Evolutionary conservation across 495 filamentous ascomycete species (phyloP), one percentile per base, ranked within the genome.

Genomic region (Pyronema omphalodes): DNA sequence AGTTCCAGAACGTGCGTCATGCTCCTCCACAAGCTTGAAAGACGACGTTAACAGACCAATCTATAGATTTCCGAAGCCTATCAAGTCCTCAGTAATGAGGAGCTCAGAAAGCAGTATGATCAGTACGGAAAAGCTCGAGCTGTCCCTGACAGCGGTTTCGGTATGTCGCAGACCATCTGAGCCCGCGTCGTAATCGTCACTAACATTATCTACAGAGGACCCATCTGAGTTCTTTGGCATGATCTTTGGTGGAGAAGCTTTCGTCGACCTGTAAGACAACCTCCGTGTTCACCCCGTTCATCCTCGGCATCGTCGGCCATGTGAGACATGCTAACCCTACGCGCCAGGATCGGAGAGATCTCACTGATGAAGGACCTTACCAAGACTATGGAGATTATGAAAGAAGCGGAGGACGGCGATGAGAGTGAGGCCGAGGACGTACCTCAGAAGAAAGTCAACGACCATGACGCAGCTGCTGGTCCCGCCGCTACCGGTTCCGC

Each of bases 181-280:
- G 23, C 23, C 23, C 23, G 23, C 23, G 23, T 29, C 23, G 23
- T 29, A 29, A 29, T 29, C 23, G 23, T 29, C 23, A 5, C 23
- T 29, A 29, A 29, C 23, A 29, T 51, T 33, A n/a, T n/a, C 43
- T 29, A 55, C 58, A 82, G 82, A 86, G 73, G 91, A 99, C 61
- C 93, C 91, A 0, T 77, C 87, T 43, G 93, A 99, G 70, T 99
- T 99, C 78, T 96, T 99, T 68, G 81, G 85, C 58, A 93, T 87
- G 75, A 96, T 99, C 55, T 99, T 99, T 62, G 91, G 91, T 57
- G 91, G 91, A 37, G 89, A 94, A 55, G 91, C 93, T 4, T 99
- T 99, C 63, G 74, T 81, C 19, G 89, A 91, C 67, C 78, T 87
- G 63, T 66, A 54, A 37, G 58, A 36, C 14, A 5, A 29, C 23